phyloP scores from a whole-genome alignment of 768 basidiomycete genomes.

The Tylopilus rubrobrunneus region DNA sequence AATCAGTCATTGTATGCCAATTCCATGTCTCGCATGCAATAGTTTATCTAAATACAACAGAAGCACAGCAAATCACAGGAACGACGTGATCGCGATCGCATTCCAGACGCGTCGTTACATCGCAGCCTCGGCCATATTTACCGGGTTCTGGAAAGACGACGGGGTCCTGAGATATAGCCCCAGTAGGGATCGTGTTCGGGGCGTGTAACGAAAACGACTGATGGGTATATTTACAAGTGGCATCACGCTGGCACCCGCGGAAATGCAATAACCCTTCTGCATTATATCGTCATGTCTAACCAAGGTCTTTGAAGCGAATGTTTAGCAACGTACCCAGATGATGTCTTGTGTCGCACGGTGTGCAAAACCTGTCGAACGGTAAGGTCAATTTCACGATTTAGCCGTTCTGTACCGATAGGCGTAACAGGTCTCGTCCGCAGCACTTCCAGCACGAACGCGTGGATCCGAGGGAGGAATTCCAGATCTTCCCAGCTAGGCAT shows the following conservation, averaged over 20 bases:
- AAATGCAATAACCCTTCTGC: slow-evolving; percentile 19
- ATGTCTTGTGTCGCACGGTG: slow-evolving; percentile 63
- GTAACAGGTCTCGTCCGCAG: slow-evolving; percentile 33
- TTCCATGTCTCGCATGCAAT: no score
- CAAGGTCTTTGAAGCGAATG: slow-evolving; percentile 24
- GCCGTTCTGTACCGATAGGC: slow-evolving; percentile 14
- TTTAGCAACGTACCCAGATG: slow-evolving; percentile 41
- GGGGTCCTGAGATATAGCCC: slow-evolving; percentile 25
- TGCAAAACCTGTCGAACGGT: slow-evolving; percentile 38
- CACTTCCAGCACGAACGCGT: slow-evolving; percentile 35
- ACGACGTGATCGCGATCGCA: no score
- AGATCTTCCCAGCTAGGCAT: slow-evolving; percentile 36
- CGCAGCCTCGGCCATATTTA: slow-evolving; percentile 17
- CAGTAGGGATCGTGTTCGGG: background rate
- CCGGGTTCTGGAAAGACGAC: slow-evolving; percentile 34
- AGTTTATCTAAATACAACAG: no score
- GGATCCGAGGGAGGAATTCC: slow-evolving; percentile 31
- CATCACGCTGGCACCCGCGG: slow-evolving; percentile 20
- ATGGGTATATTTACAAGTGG: slow-evolving; percentile 12
- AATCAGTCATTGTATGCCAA: no score
- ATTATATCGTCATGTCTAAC: slow-evolving; percentile 26
- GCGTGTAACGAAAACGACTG: background rate
- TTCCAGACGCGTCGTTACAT: no score
- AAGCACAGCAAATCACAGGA: no score
- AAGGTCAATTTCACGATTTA: background rate